Percentiles rank a stretch among this genome's conserved stretches.
Conservation (phyloP, 164 flowering plant species). For the Magnolia officinalis region DNA sequence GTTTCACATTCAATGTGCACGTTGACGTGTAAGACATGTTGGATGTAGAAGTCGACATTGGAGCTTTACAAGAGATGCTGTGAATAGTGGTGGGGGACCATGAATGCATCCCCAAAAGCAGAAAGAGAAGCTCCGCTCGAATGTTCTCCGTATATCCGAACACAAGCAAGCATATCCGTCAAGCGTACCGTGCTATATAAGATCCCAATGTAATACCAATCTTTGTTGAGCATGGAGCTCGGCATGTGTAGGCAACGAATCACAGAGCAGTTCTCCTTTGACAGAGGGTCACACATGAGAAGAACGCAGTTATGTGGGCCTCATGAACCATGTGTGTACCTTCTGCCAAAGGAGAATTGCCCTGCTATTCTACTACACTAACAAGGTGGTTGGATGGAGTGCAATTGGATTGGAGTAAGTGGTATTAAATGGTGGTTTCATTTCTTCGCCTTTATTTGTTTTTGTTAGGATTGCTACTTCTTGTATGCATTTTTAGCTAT, state of each 20-base stretch:
- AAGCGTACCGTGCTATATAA: background rate
- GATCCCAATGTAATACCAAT: background rate
- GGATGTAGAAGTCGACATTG: background rate
- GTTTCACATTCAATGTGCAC: background rate
- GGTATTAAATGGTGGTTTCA: background rate
- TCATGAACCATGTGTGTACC: background rate
- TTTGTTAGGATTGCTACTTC: background rate
- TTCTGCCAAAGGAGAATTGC: slow-evolving; percentile 9
- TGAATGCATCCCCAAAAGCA: background rate
- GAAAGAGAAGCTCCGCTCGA: background rate
- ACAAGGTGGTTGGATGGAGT: background rate
- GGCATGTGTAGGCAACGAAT: background rate
- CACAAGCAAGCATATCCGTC: background rate
- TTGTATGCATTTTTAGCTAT: no score
- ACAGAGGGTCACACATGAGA: background rate
- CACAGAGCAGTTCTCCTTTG: slow-evolving; percentile 7
- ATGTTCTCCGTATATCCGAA: slow-evolving; percentile 2
- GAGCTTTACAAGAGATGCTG: background rate
- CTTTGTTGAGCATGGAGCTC: background rate
- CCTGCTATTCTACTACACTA: slow-evolving; percentile 1
- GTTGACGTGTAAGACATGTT: background rate
- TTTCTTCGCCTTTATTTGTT: no score
- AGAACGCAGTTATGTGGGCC: background rate
- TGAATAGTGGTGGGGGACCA: slow-evolving; percentile 2
- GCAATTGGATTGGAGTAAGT: background rate